Conservation (phyloP, 1,284 basidiomycete species). For the Lentinula novae-zelandiae region DNA sequence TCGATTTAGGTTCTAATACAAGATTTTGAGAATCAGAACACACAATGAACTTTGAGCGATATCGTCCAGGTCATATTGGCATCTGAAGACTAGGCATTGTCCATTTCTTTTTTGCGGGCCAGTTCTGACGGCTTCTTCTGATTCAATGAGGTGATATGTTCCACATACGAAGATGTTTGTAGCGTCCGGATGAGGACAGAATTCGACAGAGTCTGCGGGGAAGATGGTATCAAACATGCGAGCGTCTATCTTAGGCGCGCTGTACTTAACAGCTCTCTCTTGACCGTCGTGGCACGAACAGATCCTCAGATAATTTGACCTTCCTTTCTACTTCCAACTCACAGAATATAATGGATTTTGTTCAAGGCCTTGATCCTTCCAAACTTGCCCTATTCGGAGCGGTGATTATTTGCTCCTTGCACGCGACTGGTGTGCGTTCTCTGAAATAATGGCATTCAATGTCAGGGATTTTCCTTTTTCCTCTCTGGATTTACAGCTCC, state of each 20-base stretch:
- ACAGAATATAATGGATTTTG: constrained; percentile 53
- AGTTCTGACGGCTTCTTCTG: constrained; percentile 15
- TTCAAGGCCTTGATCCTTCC: constrained; percentile 65
- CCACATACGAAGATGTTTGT: constrained; percentile 79
- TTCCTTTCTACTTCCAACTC: not conserved
- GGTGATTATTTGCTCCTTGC: constrained; percentile 33
- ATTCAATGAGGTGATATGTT: constrained; percentile 76
- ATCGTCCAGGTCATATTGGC: constrained; percentile 17
- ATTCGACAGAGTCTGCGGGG: constrained; percentile 90
- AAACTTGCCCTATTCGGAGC: constrained; percentile 64
- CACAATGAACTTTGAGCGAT: constrained; percentile 18
- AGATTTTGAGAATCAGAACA: not conserved
- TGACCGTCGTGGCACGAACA: not conserved
- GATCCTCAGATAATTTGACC: not conserved
- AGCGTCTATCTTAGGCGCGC: not conserved
- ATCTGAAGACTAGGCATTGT: constrained; percentile 65
- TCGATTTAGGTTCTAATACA: not conserved
- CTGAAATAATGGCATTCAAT: not conserved
- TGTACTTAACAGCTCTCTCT: not conserved
- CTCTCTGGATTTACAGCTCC: constrained; percentile 37
- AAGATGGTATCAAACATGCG: constrained; percentile 57
- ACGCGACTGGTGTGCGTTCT: not conserved
- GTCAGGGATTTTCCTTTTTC: constrained; percentile 53
- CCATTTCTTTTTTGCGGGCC: constrained; percentile 45
- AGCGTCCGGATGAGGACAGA: constrained; percentile 67